Evolutionary conservation across 2,329 filamentous ascomycete species (phyloP), one percentile per base, ranked within the genome.

Genomic region (Stachybotrys echinatus): DNA sequence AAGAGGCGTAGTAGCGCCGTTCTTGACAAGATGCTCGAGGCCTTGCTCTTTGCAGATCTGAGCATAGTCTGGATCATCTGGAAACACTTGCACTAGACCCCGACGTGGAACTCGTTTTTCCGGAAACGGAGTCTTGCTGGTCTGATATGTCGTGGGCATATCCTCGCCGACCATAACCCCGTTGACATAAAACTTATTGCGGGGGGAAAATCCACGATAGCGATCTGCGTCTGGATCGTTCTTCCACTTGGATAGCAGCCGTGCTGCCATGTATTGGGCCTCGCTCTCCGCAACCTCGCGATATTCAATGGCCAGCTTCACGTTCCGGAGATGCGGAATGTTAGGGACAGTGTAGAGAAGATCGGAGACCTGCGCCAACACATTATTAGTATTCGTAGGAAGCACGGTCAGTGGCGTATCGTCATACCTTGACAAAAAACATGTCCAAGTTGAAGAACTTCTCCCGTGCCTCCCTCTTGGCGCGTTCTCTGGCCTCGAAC

Each of bases 371-470:
- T 84, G 55, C 2, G 40, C 4, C 27, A 4, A 20, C 27, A 14
- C 14, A 14, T 34, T 14, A 34, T 8, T 34, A 34, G 27, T 8
- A 34, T n/a, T n/a, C n/a, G n/a, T n/a, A n/a, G n/a, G 27, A 34
- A 3, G 3, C 10, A 14, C 27, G 27, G 27, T 8, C 27, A 3
- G 27, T 34, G 27, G 10, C 27, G 14, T 43, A 46, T 12, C 42
- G 19, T 53, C 71, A 54, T 66, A 85, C 81, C 73, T 84, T 85
- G 54, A 87, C 77, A 58, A 86, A 85, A 62, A 86, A 87, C 74
- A 85, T 74, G 56, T 85, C 78, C 60, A 79, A 76, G 18, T 74
- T 73, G 52, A 74, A 65, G 62, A 85, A 84, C 56, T 71, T 73
- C 49, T 77, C 71, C 66, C 73, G 74, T 14, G 79, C 76, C 42